Conservation (phyloP, 129 eudicot species). For the Helichrysum umbraculigerum region DNA sequence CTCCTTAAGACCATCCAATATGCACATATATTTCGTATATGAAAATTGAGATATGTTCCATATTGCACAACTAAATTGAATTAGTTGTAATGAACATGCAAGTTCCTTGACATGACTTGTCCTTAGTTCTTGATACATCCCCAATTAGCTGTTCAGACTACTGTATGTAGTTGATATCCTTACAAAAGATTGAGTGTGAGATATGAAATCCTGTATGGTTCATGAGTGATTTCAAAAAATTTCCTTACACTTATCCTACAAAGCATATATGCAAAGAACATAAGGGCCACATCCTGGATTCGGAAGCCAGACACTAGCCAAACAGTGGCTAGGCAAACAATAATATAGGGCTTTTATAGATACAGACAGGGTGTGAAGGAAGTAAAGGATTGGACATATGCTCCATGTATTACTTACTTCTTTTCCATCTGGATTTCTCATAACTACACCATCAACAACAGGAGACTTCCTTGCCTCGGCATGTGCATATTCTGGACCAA, state of each 20-base stretch:
- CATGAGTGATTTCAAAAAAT: neutral
- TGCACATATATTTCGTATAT: too few relatives aligned
- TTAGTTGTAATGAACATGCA: constrained; percentile 16
- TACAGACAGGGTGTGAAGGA: constrained; percentile 5
- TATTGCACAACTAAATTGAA: constrained; percentile 5
- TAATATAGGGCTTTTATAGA: neutral
- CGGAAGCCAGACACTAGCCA: constrained; percentile 1
- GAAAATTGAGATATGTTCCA: neutral
- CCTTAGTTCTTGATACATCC: constrained; percentile 7
- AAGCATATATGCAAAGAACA: too few relatives aligned
- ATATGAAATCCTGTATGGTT: neutral
- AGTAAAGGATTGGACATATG: neutral
- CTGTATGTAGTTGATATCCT: constrained; percentile 18
- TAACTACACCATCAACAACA: constrained; percentile 99
- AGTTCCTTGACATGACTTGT: neutral
- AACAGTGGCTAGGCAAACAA: neutral
- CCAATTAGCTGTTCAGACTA: neutral
- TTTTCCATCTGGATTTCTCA: constrained; percentile 99
- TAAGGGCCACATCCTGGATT: neutral
- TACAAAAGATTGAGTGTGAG: constrained; percentile 1
- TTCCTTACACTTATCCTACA: neutral
- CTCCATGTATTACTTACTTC: constrained; percentile 56
- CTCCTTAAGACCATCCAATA: neutral
- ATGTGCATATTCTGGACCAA: constrained; percentile 97
- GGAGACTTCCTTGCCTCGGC: constrained; percentile 99